Conservation (phyloP, 805 yeast species). For the Pichia sporocuriosa region DNA sequence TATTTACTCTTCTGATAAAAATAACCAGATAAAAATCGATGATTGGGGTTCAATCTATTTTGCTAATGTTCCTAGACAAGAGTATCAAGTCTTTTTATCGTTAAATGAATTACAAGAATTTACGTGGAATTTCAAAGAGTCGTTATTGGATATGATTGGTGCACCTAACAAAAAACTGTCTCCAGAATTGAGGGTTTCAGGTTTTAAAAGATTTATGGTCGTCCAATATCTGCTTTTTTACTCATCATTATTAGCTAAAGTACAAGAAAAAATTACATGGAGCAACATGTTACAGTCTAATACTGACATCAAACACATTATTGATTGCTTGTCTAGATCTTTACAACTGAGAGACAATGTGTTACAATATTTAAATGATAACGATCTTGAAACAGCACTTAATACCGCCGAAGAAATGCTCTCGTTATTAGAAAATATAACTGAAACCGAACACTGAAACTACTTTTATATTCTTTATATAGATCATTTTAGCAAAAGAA, state of each 20-base stretch:
- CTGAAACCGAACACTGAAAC: too few species aligned
- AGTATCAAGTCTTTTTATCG: neutral
- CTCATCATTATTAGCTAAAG: slow-evolving; percentile 14
- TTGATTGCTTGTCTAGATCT: too few species aligned
- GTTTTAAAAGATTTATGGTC: slow-evolving; percentile 17
- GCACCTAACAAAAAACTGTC: slow-evolving; percentile 21
- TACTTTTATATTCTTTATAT: too few species aligned
- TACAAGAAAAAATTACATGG: slow-evolving; percentile 3
- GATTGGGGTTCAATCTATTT: slow-evolving; percentile 27
- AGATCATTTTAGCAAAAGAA: too few species aligned
- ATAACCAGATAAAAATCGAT: slow-evolving; percentile 16
- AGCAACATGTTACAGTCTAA: too few species aligned
- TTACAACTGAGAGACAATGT: too few species aligned
- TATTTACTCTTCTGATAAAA: slow-evolving; percentile 17
- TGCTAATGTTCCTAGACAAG: slow-evolving; percentile 13
- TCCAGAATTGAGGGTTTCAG: slow-evolving; percentile 19
- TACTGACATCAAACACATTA: too few species aligned
- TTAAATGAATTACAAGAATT: slow-evolving; percentile 16
- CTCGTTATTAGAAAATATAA: too few species aligned
- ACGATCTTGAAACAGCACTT: too few species aligned
- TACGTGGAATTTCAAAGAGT: slow-evolving; percentile 22
- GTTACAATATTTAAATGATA: too few species aligned
- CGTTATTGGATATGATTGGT: slow-evolving; percentile 13
- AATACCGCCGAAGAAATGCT: too few species aligned
- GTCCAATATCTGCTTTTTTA: slow-evolving; percentile 19